phyloP scores from a whole-genome alignment of 1,139 yeast genomes.

The Kodamaea fungicola region DNA sequence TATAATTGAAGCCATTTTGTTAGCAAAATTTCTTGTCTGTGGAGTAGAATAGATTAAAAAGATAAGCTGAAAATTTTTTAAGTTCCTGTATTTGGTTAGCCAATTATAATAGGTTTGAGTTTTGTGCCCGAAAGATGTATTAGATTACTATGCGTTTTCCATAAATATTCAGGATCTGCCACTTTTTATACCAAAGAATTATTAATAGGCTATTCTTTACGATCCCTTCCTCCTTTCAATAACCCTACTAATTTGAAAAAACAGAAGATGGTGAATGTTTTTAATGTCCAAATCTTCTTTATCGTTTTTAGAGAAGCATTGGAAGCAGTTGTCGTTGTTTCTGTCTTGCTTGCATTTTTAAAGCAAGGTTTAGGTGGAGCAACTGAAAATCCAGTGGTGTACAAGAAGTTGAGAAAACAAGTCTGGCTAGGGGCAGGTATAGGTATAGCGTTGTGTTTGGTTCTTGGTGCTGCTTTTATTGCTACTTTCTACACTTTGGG shows the following conservation, averaged over 20 bases:
- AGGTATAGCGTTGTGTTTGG: slow-evolving; percentile 21
- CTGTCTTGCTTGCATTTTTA: slow-evolving; percentile 84
- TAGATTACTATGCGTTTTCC: not conserved
- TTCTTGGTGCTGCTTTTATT: slow-evolving; percentile 23
- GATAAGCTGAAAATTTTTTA: too few species aligned
- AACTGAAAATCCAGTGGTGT: slow-evolving; percentile 46
- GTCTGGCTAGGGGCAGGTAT: slow-evolving; percentile 24
- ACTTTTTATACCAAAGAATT: not conserved
- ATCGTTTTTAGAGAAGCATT: slow-evolving; percentile 86
- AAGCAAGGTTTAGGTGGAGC: slow-evolving; percentile 74
- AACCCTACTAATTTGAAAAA: not conserved
- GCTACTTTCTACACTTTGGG: slow-evolving; percentile 22
- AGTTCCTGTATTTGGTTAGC: too few species aligned
- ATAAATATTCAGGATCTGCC: not conserved
- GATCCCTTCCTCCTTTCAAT: not conserved
- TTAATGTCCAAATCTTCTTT: slow-evolving; percentile 66
- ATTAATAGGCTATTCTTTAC: not conserved
- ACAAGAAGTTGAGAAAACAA: slow-evolving; percentile 50
- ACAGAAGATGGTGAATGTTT: slow-evolving; percentile 33
- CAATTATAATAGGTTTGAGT: too few species aligned
- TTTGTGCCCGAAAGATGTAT: too few species aligned
- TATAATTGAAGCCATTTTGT: too few species aligned
- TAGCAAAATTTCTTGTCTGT: too few species aligned
- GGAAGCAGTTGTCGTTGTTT: slow-evolving; percentile 86
- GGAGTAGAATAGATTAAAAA: too few species aligned